Base-by-base conservation (phyloP, 495 filamentous ascomycete species). In the Penicillium bovifimosum region DNA sequence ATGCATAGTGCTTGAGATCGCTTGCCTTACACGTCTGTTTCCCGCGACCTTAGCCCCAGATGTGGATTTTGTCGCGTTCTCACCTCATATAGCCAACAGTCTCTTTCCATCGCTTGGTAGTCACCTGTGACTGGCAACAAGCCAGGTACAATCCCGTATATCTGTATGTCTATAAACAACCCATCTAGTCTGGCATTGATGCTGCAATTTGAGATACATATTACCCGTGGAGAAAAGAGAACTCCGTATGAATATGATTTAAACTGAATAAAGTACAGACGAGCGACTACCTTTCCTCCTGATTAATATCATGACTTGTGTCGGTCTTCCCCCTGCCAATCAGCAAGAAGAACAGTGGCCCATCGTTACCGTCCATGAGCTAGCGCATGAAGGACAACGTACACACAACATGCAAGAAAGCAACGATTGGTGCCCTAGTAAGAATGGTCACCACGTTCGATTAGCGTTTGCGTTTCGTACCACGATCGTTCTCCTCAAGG, bases 401-500 rank as follows among this genome's bases (percentile, higher is more conserved):
- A 40, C 40, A 13, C 27, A 40, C 13, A 40, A 45, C 16, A 29
- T 9, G 20, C 14, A 46, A 34, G 3, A 14, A 33, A 24, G 20
- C 20, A 16, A 1, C 33, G 14, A 7, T 24, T 24, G 7, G 16
- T 35, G 8, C 10, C 27, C 41, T 6, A 27, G n/a, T 27, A 7
- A 36, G 26, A 32, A 35, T 36, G 18, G 49, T 28, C 17, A 6
- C 16, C 5, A 20, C 24, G 0, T 13, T 33, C 6, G 3, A 49
- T 57, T 61, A 80, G 50, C 79, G 71, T 70, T 81, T 81, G 50
- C 73, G 71, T 66, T 81, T 83, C 45, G 81, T 84, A 14, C 71
- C 69, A 20, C 73, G 70, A 34, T 85, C 84, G 60, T 91, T 90
- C 40, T 90, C 89, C 6, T 87, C 85, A 50, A 84, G 56, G 9